Base-by-base conservation (phyloP, 1,284 basidiomycete species). In the Moniliella sp. region DNA sequence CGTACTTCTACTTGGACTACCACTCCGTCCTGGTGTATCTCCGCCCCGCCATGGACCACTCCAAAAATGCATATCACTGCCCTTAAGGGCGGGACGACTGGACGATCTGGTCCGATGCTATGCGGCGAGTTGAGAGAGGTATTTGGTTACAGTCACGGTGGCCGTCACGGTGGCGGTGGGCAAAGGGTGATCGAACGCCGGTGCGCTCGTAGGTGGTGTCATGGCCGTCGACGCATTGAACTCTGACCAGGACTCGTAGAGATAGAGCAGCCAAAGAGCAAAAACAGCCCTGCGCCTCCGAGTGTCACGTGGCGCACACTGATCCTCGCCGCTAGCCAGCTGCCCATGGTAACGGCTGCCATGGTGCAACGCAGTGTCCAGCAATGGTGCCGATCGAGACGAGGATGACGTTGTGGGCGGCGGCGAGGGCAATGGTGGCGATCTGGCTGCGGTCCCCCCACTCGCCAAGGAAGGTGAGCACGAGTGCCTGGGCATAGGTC, bases 361-460 rank as follows among this genome's bases (percentile, higher is more conserved):
- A 73, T 71, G 0, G 88, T 94, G 62, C 88, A 97, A 37, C 69
- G 1, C 72, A 70, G 61, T 97, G 88, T 0, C 88, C 88, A 2
- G 83, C 50, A 17, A 91, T 72, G 0, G 88, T 94, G 2, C 88
- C 88, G 8, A 84, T 53, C 0, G 81, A 76, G 23, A 97, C 80
- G 25, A 93, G 68, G 46, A 70, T 71, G 4, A 76, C 68, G 57
- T 74, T 75, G 66, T 94, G 82, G 15, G 88, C 82, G 19, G 88
- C 86, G 1, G 79, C 91, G 30, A 97, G 68, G 2, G 83, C 86
- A 45, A 97, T 93, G 0, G 88, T 97, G 0, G 91, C 79, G 48
- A 97, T 88, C 64, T 97, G 91, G 54, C 79, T 84, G 27, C 88
- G 67, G 63, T 97, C 91, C 1, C 88, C 91, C 88, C 88, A 97